Base-by-base conservation (phyloP, 306 rosid species). In the Abrus pulchellus region DNA sequence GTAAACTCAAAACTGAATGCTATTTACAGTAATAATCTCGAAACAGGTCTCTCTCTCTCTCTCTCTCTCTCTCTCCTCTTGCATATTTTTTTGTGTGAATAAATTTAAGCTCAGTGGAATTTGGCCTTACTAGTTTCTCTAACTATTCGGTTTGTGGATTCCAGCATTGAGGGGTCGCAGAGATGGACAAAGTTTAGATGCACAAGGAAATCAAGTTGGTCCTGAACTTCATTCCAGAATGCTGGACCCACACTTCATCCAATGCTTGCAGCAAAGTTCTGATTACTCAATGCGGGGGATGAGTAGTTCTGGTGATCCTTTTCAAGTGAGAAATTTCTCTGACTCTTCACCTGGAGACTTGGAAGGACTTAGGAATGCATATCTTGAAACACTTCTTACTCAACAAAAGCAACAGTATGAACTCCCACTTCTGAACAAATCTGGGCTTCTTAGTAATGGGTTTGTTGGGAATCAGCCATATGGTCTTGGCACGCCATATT, bases 351-450 rank as follows among this genome's bases (percentile, higher is more conserved):
- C 72, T 72, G 92, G 91, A 83, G 90, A 91, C 61, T 79, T 88
- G 61, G 93, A 93, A 73, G 94, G 84, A 80, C 74, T 89, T 86
- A 94, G 84, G 86, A 87, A 86, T 66, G 97, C 91, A 67, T 90
- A 91, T 83, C 88, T 93, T 38, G 93, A 93, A 87, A 81, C 86
- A 27, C 86, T 95, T 83, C 85, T 95, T 84, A 82, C 84, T 78
- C 95, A 95, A 83, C 90, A 85, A 77, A 93, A 88, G 86, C 95
- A 91, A 81, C 97, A 89, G 68, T 88, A 83, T 60, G 97, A 91
- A 74, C 85, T 90, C 83, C 85, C 97, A 75, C 92, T 90, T 82
- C 49, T 88, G 72, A 89, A 86, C 57, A 90, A 89, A 79, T 88
- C 93, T 70, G 90, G 88, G 50, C 80, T 89, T 80, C 83, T 85